These are phyloP conservation scores for Trichoderma harzianum DNA, from an alignment of 2,329 filamentous ascomycete species.

Conservation along the genomic window DNA sequence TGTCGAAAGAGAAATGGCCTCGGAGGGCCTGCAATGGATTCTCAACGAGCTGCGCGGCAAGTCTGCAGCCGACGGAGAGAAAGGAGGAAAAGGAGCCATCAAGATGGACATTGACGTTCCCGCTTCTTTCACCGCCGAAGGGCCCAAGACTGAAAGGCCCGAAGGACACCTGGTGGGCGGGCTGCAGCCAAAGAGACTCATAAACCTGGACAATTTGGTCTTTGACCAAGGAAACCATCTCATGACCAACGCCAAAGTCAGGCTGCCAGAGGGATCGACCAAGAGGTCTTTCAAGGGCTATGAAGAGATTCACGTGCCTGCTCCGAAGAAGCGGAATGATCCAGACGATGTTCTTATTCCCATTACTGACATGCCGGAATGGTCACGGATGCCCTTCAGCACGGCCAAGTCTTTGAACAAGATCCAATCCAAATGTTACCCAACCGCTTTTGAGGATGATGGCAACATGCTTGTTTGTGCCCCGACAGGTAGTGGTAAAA, in stretches of 20 bases:
- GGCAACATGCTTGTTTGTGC: slow-evolving; percentile 98
- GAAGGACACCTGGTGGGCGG: slow-evolving; percentile 75
- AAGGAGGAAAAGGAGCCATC: slow-evolving; percentile 72
- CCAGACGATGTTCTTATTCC: slow-evolving; percentile 78
- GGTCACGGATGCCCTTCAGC: slow-evolving; percentile 84
- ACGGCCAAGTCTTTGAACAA: slow-evolving; percentile 85
- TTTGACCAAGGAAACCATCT: slow-evolving; percentile 98
- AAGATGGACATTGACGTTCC: slow-evolving; percentile 92
- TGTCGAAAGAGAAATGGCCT: slow-evolving; percentile 87
- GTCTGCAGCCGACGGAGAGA: slow-evolving; percentile 54
- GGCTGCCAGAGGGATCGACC: slow-evolving; percentile 88
- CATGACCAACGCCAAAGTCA: slow-evolving; percentile 98
- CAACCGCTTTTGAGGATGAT: slow-evolving; percentile 86
- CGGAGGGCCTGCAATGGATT: slow-evolving; percentile 81
- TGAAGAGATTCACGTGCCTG: slow-evolving; percentile 95
- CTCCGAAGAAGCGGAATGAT: slow-evolving; percentile 82
- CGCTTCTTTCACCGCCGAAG: slow-evolving; percentile 51
- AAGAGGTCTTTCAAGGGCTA: slow-evolving; percentile 97
- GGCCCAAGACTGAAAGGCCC: slow-evolving; percentile 50
- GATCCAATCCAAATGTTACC: slow-evolving; percentile 91
- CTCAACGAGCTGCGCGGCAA: slow-evolving; percentile 84
- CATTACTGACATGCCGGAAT: slow-evolving; percentile 84
- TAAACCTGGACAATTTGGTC: slow-evolving; percentile 92
- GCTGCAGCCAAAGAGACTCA: slow-evolving; percentile 77
- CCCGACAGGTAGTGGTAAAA: slow-evolving; percentile 95